Evolutionary conservation across 2,329 filamentous ascomycete genomes (phyloP).

Genomic region (Myotisia sp.): DNA sequence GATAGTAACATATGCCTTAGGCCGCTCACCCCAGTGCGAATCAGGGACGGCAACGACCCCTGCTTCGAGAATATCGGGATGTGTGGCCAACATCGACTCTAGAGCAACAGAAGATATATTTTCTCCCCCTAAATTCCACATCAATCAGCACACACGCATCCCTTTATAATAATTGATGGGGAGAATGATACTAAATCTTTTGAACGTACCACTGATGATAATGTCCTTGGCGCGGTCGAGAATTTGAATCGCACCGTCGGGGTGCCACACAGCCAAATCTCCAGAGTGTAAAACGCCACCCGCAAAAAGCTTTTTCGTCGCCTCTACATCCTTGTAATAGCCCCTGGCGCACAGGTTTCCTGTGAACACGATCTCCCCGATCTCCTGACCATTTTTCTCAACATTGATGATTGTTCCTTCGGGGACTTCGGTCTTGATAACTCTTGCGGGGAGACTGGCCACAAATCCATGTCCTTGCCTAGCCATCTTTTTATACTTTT

Average conservation of each 20-base stretch:
- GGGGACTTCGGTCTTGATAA: constrained; percentile 65
- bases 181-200: neutral
- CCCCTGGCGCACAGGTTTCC: constrained; percentile 87
- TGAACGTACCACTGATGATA: constrained; percentile 68
- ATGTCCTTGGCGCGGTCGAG: constrained; percentile 93
- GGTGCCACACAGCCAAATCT: constrained; percentile 84
- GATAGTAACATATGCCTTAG: constrained; percentile 81
- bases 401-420: constrained; percentile 55
- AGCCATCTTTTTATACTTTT: constrained; percentile 82
- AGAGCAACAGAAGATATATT: constrained; percentile 92
- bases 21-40: constrained; percentile 87
- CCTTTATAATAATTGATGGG: too few relatives aligned
- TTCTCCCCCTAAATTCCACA: constrained; percentile 85
- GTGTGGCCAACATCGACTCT: constrained; percentile 75
- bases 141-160: too few relatives aligned
- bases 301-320: constrained; percentile 72
- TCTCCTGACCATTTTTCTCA: constrained; percentile 54
- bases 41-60: constrained; percentile 81
- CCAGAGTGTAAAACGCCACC: constrained; percentile 81
- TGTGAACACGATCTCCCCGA: constrained; percentile 70
- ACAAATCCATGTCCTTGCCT: constrained; percentile 87
- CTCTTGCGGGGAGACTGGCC: constrained; percentile 62
- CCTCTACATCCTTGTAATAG: constrained; percentile 81
- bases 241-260: constrained; percentile 82
- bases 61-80: constrained; percentile 79